A percentile compares a stretch with the other conserved stretches of the same genome.
phyloP scores from a whole-genome alignment of 768 basidiomycete genomes.

The Collybiopsis confluens region DNA sequence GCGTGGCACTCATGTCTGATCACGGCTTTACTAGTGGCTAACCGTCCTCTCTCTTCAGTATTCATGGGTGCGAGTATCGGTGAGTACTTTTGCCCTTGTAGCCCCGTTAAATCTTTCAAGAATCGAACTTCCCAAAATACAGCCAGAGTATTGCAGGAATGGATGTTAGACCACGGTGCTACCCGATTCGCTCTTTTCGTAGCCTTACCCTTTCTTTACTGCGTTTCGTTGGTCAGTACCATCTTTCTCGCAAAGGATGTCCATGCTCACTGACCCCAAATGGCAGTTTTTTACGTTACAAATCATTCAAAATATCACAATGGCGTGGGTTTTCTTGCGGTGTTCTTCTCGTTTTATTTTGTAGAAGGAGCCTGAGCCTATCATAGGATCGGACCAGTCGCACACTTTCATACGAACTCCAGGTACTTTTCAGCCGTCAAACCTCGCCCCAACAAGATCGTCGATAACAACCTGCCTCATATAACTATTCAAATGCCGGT shows the following conservation, averaged over 20 bases:
- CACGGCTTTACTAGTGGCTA: slow-evolving; percentile 66
- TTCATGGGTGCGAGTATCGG: no score
- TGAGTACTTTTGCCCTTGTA: no score
- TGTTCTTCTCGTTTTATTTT: no score
- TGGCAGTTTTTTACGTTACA: slow-evolving; percentile 71
- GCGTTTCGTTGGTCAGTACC: slow-evolving; percentile 64
- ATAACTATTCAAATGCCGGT: slow-evolving; percentile 82
- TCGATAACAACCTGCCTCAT: slow-evolving; percentile 66
- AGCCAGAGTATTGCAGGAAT: slow-evolving; percentile 47
- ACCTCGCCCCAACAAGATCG: slow-evolving; percentile 56
- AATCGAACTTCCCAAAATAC: no score
- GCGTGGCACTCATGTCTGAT: slow-evolving; percentile 18
- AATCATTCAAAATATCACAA: slow-evolving; percentile 56
- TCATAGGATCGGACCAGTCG: slow-evolving; percentile 70
- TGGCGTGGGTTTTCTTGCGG: slow-evolving; percentile 43
- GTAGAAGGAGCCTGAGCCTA: no score
- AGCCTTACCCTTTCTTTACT: slow-evolving; percentile 69
- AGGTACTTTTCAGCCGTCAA: slow-evolving; percentile 73
- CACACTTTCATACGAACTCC: slow-evolving; percentile 83
- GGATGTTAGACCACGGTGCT: slow-evolving; percentile 58
- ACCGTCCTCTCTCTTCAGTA: slow-evolving; percentile 26
- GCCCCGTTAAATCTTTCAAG: no score
- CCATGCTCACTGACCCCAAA: not conserved
- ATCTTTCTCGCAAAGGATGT: not conserved
- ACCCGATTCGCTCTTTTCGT: slow-evolving; percentile 61